Base-by-base conservation (phyloP, 2,329 filamentous ascomycete species). In the Hypoxylon rubiginosum region DNA sequence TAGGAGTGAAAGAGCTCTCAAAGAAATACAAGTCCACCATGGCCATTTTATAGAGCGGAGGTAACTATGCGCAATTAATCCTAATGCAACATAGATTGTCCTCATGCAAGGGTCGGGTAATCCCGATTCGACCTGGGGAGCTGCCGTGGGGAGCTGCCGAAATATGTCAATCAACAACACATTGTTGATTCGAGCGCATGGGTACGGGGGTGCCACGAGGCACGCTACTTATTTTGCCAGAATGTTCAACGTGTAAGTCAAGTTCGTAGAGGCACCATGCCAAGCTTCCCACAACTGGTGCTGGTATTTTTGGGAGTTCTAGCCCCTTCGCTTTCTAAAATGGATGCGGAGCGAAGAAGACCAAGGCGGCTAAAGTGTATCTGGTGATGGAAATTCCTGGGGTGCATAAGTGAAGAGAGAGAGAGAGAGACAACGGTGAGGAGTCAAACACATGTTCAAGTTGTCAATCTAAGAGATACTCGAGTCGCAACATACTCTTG, bases 131-230 rank as follows among this genome's bases (percentile, higher is more conserved):
- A 19, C 19, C 49, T n/a, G n/a, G n/a, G n/a, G n/a, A n/a, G n/a
- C n/a, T n/a, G n/a, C n/a, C n/a, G n/a, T 10, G 17, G n/a, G 21
- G 19, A 32, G 54, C n/a, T 39, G 34, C 34, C 21, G 45, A 41
- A 48, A 26, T 46, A 39, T 28, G 15, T 30, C 48, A 66, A 59
- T 62, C 17, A 59, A 57, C 2, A 34, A n/a, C 17, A 51, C 15
- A 5, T 30, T 19, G 58, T 43, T 63, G 43, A 66, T 63, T 58
- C 49, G 53, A 50, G 53, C 49, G 63, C 56, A 39, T 53, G 4
- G 11, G 21, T 17, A 50, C 19, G 26, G 34, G 3, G 19, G 46
- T 55, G 43, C 39, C 49, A 60, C 9, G 26, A 61, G 43, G 49
- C 30, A n/a, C 32, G 30, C 41, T 46, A 56, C 36, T 50, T 5